Conservation (phyloP, 306 rosid genomes). For the Adenanthera pavonina region DNA sequence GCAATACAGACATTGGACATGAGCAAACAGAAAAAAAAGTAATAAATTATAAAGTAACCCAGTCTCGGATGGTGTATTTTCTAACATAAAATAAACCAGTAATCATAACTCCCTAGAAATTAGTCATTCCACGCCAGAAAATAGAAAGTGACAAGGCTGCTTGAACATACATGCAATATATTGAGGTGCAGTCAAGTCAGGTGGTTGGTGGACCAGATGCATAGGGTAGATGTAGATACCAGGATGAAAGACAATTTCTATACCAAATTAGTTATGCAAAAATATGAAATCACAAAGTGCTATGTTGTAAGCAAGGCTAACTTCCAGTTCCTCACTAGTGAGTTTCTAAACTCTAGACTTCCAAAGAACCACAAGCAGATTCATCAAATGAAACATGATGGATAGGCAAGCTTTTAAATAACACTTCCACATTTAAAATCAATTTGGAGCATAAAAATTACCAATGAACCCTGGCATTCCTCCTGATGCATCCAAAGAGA, state of each 20-base stretch:
- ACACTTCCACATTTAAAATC: background rate
- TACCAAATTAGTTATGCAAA: background rate
- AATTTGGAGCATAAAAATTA: background rate
- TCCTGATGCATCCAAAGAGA: slow-evolving; percentile 18
- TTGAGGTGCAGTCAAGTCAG: background rate
- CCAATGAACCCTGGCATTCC: slow-evolving; percentile 1
- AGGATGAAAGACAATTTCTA: slow-evolving; percentile 12
- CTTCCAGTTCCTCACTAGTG: background rate
- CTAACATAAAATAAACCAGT: slow-evolving; percentile 24
- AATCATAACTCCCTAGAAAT: background rate
- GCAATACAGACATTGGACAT: slow-evolving; percentile 44
- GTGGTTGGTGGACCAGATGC: background rate
- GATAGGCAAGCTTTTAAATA: background rate
- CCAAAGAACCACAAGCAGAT: background rate
- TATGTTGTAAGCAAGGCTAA: background rate
- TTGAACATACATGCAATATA: background rate
- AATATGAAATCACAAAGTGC: slow-evolving; percentile 2
- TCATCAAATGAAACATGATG: background rate
- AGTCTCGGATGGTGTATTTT: background rate
- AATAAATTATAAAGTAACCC: slow-evolving; percentile 24
- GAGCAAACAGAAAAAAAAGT: slow-evolving; percentile 29
- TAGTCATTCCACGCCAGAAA: slow-evolving; percentile 3
- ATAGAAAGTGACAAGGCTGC: slow-evolving; percentile 4
- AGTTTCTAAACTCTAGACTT: background rate
- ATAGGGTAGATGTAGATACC: background rate